Conservation (phyloP, 176 grass and related monocot genomes). For the Aegilops bicornis region DNA sequence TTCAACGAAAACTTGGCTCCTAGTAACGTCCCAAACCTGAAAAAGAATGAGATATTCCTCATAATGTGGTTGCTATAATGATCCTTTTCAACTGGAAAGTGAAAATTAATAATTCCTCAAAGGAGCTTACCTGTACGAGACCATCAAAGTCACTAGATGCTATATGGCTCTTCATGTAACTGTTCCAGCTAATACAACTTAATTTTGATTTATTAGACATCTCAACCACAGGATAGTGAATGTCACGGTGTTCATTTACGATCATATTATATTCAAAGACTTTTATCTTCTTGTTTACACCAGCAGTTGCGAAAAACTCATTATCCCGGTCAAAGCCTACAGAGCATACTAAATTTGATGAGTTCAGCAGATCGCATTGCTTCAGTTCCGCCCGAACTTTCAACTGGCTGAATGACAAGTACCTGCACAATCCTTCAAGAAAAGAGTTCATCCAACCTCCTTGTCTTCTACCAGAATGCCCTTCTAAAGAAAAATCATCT, state of each 20-base stretch:
- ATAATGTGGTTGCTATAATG: not conserved
- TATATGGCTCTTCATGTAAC: slow-evolving; percentile 94
- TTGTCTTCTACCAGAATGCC: slow-evolving; percentile 50
- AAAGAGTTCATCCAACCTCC: slow-evolving; percentile 90
- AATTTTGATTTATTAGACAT: slow-evolving; percentile 94
- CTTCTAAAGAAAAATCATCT: slow-evolving; percentile 63
- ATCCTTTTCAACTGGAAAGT: slow-evolving; percentile 3
- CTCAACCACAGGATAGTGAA: slow-evolving; percentile 98
- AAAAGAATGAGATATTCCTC: not conserved
- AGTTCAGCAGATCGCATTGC: slow-evolving; percentile 86
- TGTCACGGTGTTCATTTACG: slow-evolving; percentile 87
- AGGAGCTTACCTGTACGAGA: slow-evolving; percentile 77
- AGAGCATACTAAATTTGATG: slow-evolving; percentile 96
- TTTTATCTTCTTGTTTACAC: slow-evolving; percentile 99
- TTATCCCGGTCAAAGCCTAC: slow-evolving; percentile 93
- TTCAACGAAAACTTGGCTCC: slow-evolving; percentile 85
- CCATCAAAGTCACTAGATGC: slow-evolving; percentile 99
- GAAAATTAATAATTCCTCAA: not conserved
- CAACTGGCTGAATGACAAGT: slow-evolving; percentile 87
- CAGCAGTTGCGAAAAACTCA: slow-evolving; percentile 94
- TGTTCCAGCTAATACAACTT: slow-evolving; percentile 98
- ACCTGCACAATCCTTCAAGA: slow-evolving; percentile 88
- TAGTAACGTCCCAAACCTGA: slow-evolving; percentile 97
- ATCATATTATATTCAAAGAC: slow-evolving; percentile 93
- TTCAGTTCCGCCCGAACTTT: slow-evolving; percentile 84